A percentile compares a stretch with the other conserved stretches of the same genome.
These are phyloP conservation scores for Waltergamsia citrina DNA, from an alignment of 2,329 filamentous ascomycete species.

Conservation along the genomic window DNA sequence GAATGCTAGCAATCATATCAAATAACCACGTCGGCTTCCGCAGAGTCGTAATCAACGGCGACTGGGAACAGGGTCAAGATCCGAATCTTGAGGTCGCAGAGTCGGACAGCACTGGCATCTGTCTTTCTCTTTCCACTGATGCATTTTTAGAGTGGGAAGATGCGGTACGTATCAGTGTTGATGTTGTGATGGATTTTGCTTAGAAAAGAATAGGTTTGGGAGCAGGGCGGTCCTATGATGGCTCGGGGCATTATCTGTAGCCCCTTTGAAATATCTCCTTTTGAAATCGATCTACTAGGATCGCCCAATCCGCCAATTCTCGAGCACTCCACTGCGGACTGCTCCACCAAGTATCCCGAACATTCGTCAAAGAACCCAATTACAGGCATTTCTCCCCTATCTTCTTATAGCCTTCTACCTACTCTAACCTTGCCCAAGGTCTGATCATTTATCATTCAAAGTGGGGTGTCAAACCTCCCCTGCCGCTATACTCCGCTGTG, in stretches of 20 bases:
- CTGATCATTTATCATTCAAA: conserved; percentile 31
- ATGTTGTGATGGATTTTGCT: not conserved
- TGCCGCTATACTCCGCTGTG: conserved; percentile 40
- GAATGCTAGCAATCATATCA: conserved; percentile 39
- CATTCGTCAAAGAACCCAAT: conserved; percentile 33
- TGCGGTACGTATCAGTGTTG: conserved; percentile 21
- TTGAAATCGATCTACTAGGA: conserved; percentile 35
- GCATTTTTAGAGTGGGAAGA: conserved; percentile 49
- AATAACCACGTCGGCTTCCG: conserved; percentile 47
- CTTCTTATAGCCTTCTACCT: not conserved
- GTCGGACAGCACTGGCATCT: conserved; percentile 35
- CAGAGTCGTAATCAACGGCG: conserved; percentile 28
- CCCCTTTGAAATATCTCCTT: conserved; percentile 37
- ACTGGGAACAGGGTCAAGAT: conserved; percentile 22
- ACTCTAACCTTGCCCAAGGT: conserved; percentile 18
- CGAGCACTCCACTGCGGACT: conserved; percentile 31
- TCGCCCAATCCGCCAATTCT: conserved; percentile 10
- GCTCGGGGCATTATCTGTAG: conserved; percentile 46
- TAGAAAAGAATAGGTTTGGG: conserved; percentile 28
- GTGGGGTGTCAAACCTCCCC: conserved; percentile 11
- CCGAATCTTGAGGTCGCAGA: conserved; percentile 28
- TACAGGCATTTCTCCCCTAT: conserved; percentile 20
- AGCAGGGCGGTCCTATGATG: conserved; percentile 21
- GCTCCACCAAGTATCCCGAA: conserved; percentile 33
- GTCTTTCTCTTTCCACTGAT: conserved; percentile 38